Evolutionary conservation across 2,329 filamentous ascomycete genomes (phyloP), one percentile per base, ranked within the genome.

Genomic region (Myriosclerotinia curreyana): DNA sequence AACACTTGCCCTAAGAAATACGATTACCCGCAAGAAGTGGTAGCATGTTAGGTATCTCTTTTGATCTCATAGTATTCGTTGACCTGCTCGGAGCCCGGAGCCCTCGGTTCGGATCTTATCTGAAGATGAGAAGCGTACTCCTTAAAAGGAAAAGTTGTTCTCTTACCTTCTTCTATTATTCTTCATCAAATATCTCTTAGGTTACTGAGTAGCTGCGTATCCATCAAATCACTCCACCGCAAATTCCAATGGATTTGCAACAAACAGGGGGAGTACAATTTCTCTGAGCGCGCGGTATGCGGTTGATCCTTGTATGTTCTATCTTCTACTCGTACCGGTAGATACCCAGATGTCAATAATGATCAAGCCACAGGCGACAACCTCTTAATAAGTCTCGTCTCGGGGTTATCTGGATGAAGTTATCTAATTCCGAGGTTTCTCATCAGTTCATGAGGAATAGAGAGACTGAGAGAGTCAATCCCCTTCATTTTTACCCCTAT

Each of bases 361-460:
- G 38, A 56, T 56, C 38, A 44, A 56, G 53, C 53, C 53, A 56
- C 38, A 55, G 53, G n/a, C 22, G 22, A 42, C 53, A 44, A 34
- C 17, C 22, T 56, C 14, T n/a, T 9, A 44, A 34, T 56, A 44
- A 56, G 53, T 56, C 38, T 56, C 53, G 53, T n/a, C n/a, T n/a
- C n/a, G n/a, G n/a, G 53, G 38, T 15, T 44, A 22, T 44, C 38
- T 56, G 53, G 38, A 44, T 44, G 38, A 56, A 56, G 53, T 56
- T 56, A 20, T 56, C 53, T 34, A 9, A 42, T 44, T 12, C 53
- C 53, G 38, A 56, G 53, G 17, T 44, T 55, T 55, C 38, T 55
- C 53, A 17, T 42, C 22, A 34, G 15, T 17, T 42, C 42, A 8
- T 51, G 25, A 34, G 49, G n/a, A 40, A 44, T 22, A 31, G 3